Percentiles rank a stretch among this genome's conserved stretches.
These are phyloP conservation scores for Nakaseomyces kungkrabaensis DNA, from an alignment of 1,139 yeast genomes.

Conservation along the genomic window DNA sequence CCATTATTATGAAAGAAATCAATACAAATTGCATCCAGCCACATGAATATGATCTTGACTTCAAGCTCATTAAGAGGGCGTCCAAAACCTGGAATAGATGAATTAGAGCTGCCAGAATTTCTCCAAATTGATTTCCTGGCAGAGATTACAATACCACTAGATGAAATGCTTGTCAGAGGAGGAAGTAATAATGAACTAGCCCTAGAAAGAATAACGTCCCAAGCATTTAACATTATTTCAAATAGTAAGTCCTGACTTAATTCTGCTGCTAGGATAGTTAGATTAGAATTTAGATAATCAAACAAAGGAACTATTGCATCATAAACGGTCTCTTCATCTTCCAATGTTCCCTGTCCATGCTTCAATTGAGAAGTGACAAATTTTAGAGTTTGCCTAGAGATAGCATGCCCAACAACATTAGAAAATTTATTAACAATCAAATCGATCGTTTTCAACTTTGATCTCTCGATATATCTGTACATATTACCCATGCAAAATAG, in stretches of 20 bases:
- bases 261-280: constrained; percentile 55
- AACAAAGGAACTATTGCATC: constrained; percentile 67
- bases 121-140: constrained; percentile 34
- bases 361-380: constrained; percentile 41
- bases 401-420: constrained; percentile 36
- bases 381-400: constrained; percentile 42
- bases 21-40: constrained; percentile 57
- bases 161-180: constrained; percentile 43
- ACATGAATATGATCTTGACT: constrained; percentile 58
- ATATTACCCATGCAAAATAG: constrained; percentile 72
- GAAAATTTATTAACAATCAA: constrained; percentile 56
- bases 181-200: constrained; percentile 69
- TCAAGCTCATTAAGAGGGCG: constrained; percentile 51
- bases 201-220: constrained; percentile 56
- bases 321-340: constrained; percentile 48
- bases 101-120: constrained; percentile 20
- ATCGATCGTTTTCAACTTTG: constrained; percentile 55
- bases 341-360: constrained; percentile 32
- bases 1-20: constrained; percentile 78
- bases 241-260: constrained; percentile 49
- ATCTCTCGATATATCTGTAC: constrained; percentile 51
- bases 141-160: constrained; percentile 33
- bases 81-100: constrained; percentile 38
- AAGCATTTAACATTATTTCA: constrained; percentile 66
- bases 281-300: constrained; percentile 61